Base-by-base conservation (phyloP, 257 asterid genomes). In the Gentiana dahurica region DNA sequence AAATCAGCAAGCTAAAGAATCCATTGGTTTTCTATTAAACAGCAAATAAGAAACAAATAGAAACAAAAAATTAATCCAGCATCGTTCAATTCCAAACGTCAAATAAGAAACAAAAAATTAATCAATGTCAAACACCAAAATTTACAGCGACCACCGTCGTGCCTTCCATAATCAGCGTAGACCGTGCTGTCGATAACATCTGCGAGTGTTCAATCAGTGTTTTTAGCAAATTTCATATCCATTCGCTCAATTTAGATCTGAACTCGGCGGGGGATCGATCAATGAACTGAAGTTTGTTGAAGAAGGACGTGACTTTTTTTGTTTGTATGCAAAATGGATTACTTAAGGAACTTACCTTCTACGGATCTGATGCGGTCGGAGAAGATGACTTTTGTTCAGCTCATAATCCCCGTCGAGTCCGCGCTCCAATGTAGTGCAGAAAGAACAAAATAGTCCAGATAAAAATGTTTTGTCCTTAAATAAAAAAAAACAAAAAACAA, bases 311-410 rank as follows among this genome's bases (percentile, higher is more conserved):
- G 46, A 36, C 5, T 36, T 2, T 34, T 51, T 55, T 32, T 60
- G n/a, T 61, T 49, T 75, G 73, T 73, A 70, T 71, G 79, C 77
- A 71, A 71, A 69, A 89, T 89, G 97, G 85, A 83, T 77, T 83
- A 59, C 78, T 69, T 86, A 52, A 77, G 75, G 72, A 83, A 75
- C 62, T 76, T 86, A 72, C 87, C 97, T 15, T 58, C 70, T 62
- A 83, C 86, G 97, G 97, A 89, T 86, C 95, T 89, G 92, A 89
- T 89, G 95, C 95, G 97, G 72, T 89, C 97, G 68, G 97, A 92
- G 87, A 79, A 82, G 87, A 88, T 92, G 99, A 79, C 79, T 60
- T 77, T 74, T 35, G 95, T 81, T 70, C 99, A 88, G 62, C 95
- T 92, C 64, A 92, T 92, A 50, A 80, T 92, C 50, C 99, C 99